Evolutionary conservation across 768 basidiomycete genomes (phyloP).

Genomic region (Termitomyces sp.): DNA sequence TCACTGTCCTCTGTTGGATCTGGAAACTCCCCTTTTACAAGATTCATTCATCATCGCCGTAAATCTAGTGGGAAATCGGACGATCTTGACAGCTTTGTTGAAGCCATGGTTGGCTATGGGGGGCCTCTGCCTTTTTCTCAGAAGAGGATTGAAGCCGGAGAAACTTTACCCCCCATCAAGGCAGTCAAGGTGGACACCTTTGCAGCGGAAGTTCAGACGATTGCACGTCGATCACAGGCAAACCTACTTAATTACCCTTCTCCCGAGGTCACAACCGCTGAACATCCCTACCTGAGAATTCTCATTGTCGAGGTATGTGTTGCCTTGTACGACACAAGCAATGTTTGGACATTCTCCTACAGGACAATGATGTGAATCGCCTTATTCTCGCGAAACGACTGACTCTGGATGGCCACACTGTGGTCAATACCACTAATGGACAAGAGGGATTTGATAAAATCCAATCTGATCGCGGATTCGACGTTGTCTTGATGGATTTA

Average conservation of each 20-base stretch:
- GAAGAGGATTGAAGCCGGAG: conserved; percentile 17
- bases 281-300: conserved; percentile 32
- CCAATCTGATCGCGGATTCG: conserved; percentile 52
- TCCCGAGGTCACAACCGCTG: not conserved
- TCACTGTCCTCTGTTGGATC: conserved; percentile 16
- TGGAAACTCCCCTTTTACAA: conserved; percentile 11
- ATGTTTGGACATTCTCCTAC: not conserved
- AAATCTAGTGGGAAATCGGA: conserved; percentile 20
- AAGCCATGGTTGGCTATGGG: conserved; percentile 35
- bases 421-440: conserved; percentile 66
- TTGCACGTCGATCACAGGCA: conserved; percentile 1
- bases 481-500: conserved; percentile 79
- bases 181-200: conserved; percentile 31
- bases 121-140: conserved; percentile 4
- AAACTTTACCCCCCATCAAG: conserved; percentile 24
- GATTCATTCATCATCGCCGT: conserved; percentile 21
- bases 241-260: not conserved
- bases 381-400: conserved; percentile 66
- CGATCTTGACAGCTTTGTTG: conserved; percentile 43
- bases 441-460: conserved; percentile 67
- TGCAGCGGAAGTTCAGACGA: conserved; percentile 13
- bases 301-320: conserved; percentile 61
- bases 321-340: not conserved
- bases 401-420: conserved; percentile 57
- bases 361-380: conserved; percentile 76